These are phyloP conservation scores for Penicillium psychrosexuale DNA, from an alignment of 2,329 filamentous ascomycete species.

Conservation along the genomic window DNA sequence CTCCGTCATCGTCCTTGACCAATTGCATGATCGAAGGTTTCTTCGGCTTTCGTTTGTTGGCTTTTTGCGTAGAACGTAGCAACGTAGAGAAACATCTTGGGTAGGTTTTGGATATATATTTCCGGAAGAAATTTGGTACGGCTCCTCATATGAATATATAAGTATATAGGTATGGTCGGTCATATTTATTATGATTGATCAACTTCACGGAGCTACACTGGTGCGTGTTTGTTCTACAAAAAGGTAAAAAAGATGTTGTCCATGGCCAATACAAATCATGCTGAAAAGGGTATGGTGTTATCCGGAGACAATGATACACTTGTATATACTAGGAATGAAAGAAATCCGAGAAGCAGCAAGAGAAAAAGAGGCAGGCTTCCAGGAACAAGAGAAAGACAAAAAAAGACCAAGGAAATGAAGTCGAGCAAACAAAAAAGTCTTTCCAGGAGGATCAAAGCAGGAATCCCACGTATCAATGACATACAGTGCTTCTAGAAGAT, in stretches of 20 bases:
- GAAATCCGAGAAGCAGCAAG: conserved; percentile 10
- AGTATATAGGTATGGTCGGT: too few species aligned
- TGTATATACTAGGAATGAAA: conserved; percentile 27
- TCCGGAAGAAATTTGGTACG: neutral
- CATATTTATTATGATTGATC: neutral
- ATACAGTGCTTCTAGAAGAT: neutral
- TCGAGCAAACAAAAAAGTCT: conserved; percentile 9
- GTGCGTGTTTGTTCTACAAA: neutral
- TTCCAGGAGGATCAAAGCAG: neutral
- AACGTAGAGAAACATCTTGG: neutral
- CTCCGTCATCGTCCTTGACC: conserved; percentile 28
- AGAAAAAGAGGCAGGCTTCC: conserved; percentile 17
- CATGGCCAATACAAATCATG: conserved; percentile 9
- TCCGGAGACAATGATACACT: conserved; percentile 27
- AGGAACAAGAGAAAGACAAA: conserved; percentile 9
- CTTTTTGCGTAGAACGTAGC: neutral
- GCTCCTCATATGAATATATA: neutral
- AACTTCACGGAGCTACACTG: neutral
- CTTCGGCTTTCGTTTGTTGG: conserved; percentile 18
- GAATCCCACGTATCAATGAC: neutral
- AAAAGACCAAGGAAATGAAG: conserved; percentile 9
- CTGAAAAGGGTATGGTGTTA: conserved; percentile 24
- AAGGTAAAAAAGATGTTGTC: neutral
- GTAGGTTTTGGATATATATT: neutral
- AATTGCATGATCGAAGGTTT: conserved; percentile 35